Base-by-base conservation (phyloP, 2,329 filamentous ascomycete species). In the Sclerotiophoma versabilis region DNA sequence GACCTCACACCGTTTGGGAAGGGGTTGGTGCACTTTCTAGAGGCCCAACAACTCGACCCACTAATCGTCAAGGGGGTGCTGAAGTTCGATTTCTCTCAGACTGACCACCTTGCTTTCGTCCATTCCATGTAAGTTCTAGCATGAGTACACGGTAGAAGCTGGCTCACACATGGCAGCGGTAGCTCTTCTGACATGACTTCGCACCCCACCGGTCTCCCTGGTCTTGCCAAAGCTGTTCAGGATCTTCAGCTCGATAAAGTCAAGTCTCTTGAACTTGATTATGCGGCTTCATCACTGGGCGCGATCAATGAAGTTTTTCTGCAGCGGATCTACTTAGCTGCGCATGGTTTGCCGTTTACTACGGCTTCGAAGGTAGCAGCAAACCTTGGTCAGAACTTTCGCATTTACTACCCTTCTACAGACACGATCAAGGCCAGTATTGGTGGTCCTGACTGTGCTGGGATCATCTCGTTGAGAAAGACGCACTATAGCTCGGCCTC, bases 11-110 rank as follows among this genome's bases (percentile, higher is more conserved):
- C 69, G 3, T 97, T 96, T 70, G 85, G 85, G 17, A 81, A 84
- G 53, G 89, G 93, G 33, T 78, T 97, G 22, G 73, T 83, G 19
- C 83, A 85, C 66, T 96, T 95, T 66, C 77, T 96, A 3, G 76
- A 79, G 51, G 87, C 87, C 8, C 86, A 88, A 65, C 84, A 83
- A 0, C 72, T 96, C 7, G 82, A 88, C 3, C 78, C 84, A 14
- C 82, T 81, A 17, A 81, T 96, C 36, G 75, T 91, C 26, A 75
- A 81, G 4, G 93, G 91, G 45, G 75, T 98, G 5, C 76, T 82
- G 19, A 87, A 85, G 26, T 98, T 96, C 73, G 92, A 98, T 73
- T 98, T 96, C 69, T 82, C 84, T 2, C 81, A 84, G 55, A 96
- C 93, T 0, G 74, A 76, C 10, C 78, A 84, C 26, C 82, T 96